Percentiles rank a stretch among this genome's conserved stretches.
Evolutionary conservation across 2,329 filamentous ascomycete species (phyloP).

Genomic region (Hypoxylon sp.): DNA sequence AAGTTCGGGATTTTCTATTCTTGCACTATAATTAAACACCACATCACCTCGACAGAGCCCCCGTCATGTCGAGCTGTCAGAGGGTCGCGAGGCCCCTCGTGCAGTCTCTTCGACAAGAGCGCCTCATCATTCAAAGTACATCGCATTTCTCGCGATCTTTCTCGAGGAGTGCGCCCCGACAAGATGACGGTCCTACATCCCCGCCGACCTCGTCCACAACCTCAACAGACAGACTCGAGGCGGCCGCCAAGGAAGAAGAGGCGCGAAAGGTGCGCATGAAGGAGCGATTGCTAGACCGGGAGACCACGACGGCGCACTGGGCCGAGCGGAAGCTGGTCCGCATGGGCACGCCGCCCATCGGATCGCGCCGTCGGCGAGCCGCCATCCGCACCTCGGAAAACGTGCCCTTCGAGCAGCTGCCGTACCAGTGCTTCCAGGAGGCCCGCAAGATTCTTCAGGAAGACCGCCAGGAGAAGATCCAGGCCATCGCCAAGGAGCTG

Average conservation of each 20-base stretch:
- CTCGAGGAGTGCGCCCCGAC: constrained; percentile 55
- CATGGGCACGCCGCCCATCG: constrained; percentile 79
- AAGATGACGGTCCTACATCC: constrained; percentile 55
- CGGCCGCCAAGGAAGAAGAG: constrained; percentile 47
- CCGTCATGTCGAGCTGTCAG: constrained; percentile 71
- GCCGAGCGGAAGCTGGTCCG: constrained; percentile 79
- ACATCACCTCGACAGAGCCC: constrained; percentile 27
- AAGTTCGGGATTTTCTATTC: constrained; percentile 36
- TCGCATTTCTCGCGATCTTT: constrained; percentile 55
- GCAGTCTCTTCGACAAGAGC: constrained; percentile 65
- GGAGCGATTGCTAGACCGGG: constrained; percentile 72
- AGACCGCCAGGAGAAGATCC: constrained; percentile 86
- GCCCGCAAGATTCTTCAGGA: constrained; percentile 85
- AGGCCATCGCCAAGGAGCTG: constrained; percentile 77
- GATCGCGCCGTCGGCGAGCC: constrained; percentile 86
- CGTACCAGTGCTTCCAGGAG: constrained; percentile 98
- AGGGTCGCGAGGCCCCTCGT: constrained; percentile 71
- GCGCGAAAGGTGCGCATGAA: constrained; percentile 50
- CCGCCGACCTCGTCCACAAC: constrained; percentile 45
- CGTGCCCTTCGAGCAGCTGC: constrained; percentile 91
- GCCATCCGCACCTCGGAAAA: constrained; percentile 75
- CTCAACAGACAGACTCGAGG: constrained; percentile 34
- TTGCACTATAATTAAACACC: constrained; percentile 14
- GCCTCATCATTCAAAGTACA: constrained; percentile 49
- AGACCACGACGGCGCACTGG: constrained; percentile 74